phyloP scores from a whole-genome alignment of 306 rosid species.

The Fragaria vesca region DNA sequence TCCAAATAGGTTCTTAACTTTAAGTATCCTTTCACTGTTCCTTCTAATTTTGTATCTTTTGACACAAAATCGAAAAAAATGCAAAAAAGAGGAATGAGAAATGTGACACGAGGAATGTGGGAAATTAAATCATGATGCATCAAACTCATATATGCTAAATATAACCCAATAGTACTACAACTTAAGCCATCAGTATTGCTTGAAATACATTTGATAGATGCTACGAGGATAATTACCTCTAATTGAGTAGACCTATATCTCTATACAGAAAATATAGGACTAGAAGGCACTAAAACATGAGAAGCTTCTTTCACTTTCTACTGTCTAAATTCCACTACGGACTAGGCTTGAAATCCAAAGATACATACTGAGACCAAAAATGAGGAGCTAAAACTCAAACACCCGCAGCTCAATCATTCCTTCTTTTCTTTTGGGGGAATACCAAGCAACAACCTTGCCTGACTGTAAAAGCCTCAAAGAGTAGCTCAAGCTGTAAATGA shows the following conservation, averaged over 20 bases:
- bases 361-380: neutral
- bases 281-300: neutral
- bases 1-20: no score
- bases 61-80: neutral
- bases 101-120: neutral
- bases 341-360: slow-evolving; percentile 6
- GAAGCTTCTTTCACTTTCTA: slow-evolving; percentile 2
- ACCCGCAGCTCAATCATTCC: slow-evolving; percentile 89
- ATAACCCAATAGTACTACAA: neutral
- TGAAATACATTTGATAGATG: neutral
- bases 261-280: neutral
- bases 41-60: neutral
- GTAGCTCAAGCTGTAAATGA: slow-evolving; percentile 77
- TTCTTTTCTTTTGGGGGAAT: slow-evolving; percentile 81
- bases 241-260: neutral
- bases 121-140: neutral
- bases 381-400: slow-evolving; percentile 52
- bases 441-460: slow-evolving; percentile 90
- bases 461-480: slow-evolving; percentile 56
- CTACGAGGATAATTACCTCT: neutral
- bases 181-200: neutral
- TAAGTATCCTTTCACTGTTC: neutral
- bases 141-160: neutral
- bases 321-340: neutral
- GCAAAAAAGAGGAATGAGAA: no score